A percentile compares a stretch with the other conserved stretches of the same genome.
phyloP scores from a whole-genome alignment of 148 eudicot genomes.

The Amaranthus cruentus region DNA sequence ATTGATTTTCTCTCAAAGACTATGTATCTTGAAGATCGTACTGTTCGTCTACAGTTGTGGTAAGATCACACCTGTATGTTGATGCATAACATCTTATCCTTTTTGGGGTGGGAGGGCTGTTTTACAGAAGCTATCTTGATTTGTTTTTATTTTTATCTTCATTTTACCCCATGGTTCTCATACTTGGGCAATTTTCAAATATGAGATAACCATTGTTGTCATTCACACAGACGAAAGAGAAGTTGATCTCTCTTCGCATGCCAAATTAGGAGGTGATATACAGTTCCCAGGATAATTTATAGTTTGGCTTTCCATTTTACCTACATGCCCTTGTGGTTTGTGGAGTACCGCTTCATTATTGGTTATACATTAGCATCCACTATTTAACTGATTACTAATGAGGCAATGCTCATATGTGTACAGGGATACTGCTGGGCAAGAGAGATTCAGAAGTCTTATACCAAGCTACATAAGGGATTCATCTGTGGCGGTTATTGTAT shows the following conservation, averaged over 20 bases:
- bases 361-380: not conserved
- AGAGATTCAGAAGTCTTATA: constrained; percentile 58
- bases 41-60: constrained; percentile 51
- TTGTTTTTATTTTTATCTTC: too few species aligned
- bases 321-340: not conserved
- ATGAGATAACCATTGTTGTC: too few species aligned
- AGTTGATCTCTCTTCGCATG: too few species aligned
- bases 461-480: constrained; percentile 59
- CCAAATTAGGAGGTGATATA: too few species aligned
- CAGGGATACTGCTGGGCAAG: constrained; percentile 69
- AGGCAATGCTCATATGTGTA: not conserved
- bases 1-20: constrained; percentile 48
- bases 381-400: constrained; percentile 1
- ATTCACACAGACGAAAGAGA: too few species aligned
- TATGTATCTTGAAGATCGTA: constrained; percentile 54
- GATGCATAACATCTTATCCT: too few species aligned
- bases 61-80: constrained; percentile 12
- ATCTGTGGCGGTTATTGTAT: constrained; percentile 57
- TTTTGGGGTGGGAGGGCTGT: too few species aligned
- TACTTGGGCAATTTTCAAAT: too few species aligned
- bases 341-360: too few species aligned
- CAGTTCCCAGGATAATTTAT: too few species aligned
- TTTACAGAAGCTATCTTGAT: too few species aligned
- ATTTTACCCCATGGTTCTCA: too few species aligned
- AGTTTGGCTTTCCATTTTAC: not conserved